A percentile compares a stretch with the other conserved stretches of the same genome.
Conservation (phyloP, 495 filamentous ascomycete species). For the Aspergillus homomorphus region DNA sequence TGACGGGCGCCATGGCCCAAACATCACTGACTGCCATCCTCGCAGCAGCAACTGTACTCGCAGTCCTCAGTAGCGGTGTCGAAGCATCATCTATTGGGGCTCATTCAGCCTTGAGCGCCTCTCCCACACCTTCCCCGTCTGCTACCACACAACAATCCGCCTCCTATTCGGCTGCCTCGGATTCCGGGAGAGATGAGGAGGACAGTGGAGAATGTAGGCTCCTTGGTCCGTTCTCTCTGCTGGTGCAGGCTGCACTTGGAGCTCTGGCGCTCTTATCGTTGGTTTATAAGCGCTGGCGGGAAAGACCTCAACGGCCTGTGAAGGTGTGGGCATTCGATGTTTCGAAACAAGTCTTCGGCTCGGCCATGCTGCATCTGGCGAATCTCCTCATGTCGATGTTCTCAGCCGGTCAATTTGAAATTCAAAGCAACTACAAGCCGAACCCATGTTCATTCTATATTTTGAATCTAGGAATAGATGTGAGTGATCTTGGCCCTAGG, state of each 20-base stretch:
- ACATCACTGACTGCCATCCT: neutral
- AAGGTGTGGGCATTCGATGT: constrained; percentile 97
- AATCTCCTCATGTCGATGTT: constrained; percentile 97
- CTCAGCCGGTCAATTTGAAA: constrained; percentile 70
- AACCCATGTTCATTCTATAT: constrained; percentile 97
- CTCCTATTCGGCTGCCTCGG: constrained; percentile 17
- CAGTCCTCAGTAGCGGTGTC: constrained; percentile 14
- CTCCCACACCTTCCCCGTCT: constrained; percentile 11
- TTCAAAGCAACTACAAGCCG: constrained; percentile 62
- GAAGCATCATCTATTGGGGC: constrained; percentile 7
- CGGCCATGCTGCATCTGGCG: constrained; percentile 80
- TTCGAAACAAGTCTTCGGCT: constrained; percentile 96
- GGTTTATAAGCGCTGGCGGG: constrained; percentile 89
- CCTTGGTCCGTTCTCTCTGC: constrained; percentile 79
- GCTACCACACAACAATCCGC: constrained; percentile 14
- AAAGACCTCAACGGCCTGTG: constrained; percentile 84
- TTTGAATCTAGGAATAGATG: constrained; percentile 90
- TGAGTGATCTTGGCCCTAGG: constrained; percentile 47
- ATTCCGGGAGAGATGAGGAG: constrained; percentile 25
- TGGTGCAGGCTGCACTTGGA: constrained; percentile 88
- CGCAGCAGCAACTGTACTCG: constrained; percentile 4
- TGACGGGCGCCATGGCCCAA: constrained; percentile 10
- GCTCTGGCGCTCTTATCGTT: constrained; percentile 76
- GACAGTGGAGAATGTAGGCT: constrained; percentile 72
- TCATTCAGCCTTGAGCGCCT: constrained; percentile 1